These are phyloP conservation scores for Acaromyces ingoldii DNA, from an alignment of 1,284 basidiomycete genomes.

Conservation along the genomic window DNA sequence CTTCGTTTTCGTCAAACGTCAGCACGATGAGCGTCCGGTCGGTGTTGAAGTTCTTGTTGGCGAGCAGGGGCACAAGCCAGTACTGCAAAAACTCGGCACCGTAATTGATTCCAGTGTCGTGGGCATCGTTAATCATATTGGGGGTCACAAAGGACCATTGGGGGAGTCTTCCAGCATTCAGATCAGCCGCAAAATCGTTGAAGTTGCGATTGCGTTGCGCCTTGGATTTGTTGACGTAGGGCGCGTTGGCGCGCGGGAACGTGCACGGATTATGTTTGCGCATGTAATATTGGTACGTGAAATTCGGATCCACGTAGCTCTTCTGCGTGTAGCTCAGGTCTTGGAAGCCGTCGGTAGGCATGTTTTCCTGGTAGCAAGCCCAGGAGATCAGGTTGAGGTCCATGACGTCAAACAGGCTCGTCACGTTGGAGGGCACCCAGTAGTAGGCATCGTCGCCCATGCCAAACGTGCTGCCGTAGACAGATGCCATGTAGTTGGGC, in stretches of 20 bases:
- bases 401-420: constrained; percentile 63
- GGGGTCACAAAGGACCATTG: constrained; percentile 66
- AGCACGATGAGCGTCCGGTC: constrained; percentile 59
- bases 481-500: constrained; percentile 57
- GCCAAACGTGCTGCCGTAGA: constrained; percentile 62
- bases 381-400: constrained; percentile 57
- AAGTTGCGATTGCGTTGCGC: constrained; percentile 62
- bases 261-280: constrained; percentile 56
- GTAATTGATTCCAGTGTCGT: constrained; percentile 61
- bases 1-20: constrained; percentile 62
- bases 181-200: constrained; percentile 57
- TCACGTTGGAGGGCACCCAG: constrained; percentile 54
- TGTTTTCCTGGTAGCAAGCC: constrained; percentile 55
- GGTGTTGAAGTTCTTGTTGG: constrained; percentile 57
- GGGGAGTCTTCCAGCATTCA: constrained; percentile 57
- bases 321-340: constrained; percentile 54
- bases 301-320: constrained; percentile 57
- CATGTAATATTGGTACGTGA: constrained; percentile 55
- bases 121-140: constrained; percentile 55
- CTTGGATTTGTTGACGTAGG: constrained; percentile 38
- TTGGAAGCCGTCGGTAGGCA: constrained; percentile 60
- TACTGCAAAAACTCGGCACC: constrained; percentile 57
- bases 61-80: constrained; percentile 60
- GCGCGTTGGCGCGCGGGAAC: background rate
- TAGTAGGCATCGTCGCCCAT: constrained; percentile 57